These are phyloP conservation scores for Cyclocybe aegerita DNA, from an alignment of 768 basidiomycete genomes.

Conservation along the genomic window DNA sequence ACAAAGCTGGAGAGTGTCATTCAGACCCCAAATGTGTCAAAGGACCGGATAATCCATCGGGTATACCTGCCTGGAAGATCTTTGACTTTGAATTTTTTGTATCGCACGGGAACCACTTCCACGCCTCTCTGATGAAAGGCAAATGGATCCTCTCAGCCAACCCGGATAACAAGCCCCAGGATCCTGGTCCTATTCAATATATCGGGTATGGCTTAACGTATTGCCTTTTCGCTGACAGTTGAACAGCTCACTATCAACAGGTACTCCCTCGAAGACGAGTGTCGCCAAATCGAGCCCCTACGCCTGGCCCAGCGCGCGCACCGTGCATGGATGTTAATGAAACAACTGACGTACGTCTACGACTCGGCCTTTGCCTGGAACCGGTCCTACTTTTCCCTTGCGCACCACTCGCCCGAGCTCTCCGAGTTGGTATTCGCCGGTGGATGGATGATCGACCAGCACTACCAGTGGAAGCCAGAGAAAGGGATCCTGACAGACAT, in stretches of 20 bases:
- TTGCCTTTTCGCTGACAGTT: conserved; percentile 1
- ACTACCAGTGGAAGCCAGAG: conserved; percentile 21
- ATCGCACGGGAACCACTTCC: conserved; percentile 14
- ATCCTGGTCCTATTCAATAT: conserved; percentile 20
- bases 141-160: conserved; percentile 33
- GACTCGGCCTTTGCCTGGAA: conserved; percentile 26
- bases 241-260: conserved; percentile 13
- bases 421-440: conserved; percentile 20
- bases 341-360: conserved; percentile 26
- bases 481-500: conserved; percentile 20
- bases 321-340: conserved; percentile 29
- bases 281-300: conserved; percentile 17
- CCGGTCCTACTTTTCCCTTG: conserved; percentile 19
- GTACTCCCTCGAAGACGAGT: conserved; percentile 32
- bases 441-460: conserved; percentile 20
- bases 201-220: conserved; percentile 16
- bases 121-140: conserved; percentile 19
- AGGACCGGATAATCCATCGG: conserved; percentile 23
- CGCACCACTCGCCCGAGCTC: conserved; percentile 10
- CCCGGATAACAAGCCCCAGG: conserved; percentile 20
- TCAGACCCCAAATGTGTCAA: conserved; percentile 26
- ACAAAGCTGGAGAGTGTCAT: conserved; percentile 25
- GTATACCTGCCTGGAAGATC: conserved; percentile 37
- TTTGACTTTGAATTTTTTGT: conserved; percentile 29
- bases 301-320: conserved; percentile 24